A percentile compares a stretch with the other conserved stretches of the same genome.
Conservation (phyloP, 148 eudicot species). For the Pouteria glomerata region DNA sequence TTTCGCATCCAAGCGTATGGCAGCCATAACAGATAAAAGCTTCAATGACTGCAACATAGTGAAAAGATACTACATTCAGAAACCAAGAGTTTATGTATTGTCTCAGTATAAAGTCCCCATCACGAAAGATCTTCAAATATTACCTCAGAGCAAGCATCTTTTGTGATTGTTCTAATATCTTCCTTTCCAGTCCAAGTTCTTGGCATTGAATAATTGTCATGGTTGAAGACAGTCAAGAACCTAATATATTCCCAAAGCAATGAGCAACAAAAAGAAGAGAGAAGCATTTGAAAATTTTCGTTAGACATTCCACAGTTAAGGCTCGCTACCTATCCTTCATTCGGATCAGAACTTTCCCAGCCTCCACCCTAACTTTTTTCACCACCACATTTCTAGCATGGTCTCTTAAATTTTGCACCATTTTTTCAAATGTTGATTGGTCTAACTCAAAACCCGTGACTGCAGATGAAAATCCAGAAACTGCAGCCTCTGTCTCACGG, state of each 20-base stretch:
- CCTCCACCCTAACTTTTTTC: slow-evolving; percentile 38
- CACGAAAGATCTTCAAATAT: background rate
- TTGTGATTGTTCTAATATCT: slow-evolving; percentile 39
- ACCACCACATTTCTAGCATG: slow-evolving; percentile 33
- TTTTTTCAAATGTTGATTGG: slow-evolving; percentile 16
- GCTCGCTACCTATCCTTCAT: slow-evolving; percentile 47
- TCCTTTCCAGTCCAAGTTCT: slow-evolving; percentile 54
- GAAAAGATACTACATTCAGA: background rate
- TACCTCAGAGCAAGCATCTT: slow-evolving; percentile 40
- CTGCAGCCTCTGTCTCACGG: slow-evolving; percentile 27
- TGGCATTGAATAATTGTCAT: slow-evolving; percentile 46
- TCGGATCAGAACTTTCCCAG: slow-evolving; percentile 35
- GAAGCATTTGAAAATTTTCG: background rate
- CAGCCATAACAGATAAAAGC: slow-evolving; percentile 43
- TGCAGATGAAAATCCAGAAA: slow-evolving; percentile 18
- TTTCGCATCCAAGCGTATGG: slow-evolving; percentile 37
- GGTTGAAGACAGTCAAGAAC: slow-evolving; percentile 36
- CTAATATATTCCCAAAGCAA: slow-evolving; percentile 15
- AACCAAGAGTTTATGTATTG: background rate
- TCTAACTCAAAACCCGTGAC: slow-evolving; percentile 30
- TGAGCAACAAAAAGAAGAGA: slow-evolving; percentile 4
- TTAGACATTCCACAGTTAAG: background rate
- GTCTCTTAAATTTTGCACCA: slow-evolving; percentile 24
- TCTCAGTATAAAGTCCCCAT: background rate
- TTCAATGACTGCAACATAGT: slow-evolving; percentile 32